Base-by-base conservation (phyloP, 768 basidiomycete genomes). In the Kwoniella europaea region DNA sequence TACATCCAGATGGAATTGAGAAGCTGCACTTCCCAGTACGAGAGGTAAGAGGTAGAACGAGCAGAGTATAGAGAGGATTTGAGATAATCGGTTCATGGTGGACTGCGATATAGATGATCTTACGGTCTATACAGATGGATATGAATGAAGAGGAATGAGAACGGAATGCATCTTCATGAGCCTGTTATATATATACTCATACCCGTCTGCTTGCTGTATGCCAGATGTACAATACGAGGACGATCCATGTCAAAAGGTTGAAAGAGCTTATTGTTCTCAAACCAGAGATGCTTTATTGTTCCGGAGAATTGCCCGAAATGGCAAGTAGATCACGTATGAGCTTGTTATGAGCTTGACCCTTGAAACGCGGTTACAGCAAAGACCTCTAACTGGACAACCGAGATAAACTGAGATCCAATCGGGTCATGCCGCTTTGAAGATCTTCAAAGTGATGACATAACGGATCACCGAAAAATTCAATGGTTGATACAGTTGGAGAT, bases 1-100 rank as follows among this genome's bases (percentile, higher is more conserved):
- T 9, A 58, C 43, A 13, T 71, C 59, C 50, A 71, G 53, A 29
- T 54, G 50, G 43, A 65, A 71, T 56, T 71, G 69, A 2, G 55
- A 62, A 1, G 63, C 69, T 22, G 63, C 63, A 46, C 44, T 59
- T 20, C 63, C 69, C 27, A 65, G 35, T 15, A 63, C 46, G 7
- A 44, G 43, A 16, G 69, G 69, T 50, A 64, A 13, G 35, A 63
- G 15, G 46, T 41, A 46, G 43, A 67, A 18, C 13, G 59, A 61
- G 22, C 41, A 61, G 59, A 61, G 5, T 2, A 61, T 1, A 22
- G 16, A 43, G 16, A 61, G 18, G 18, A 61, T 43, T 9, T 35
- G 13, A 43, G 41, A 43, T 15, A 61, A 61, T 42, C 29, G 29
- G 16, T 22, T 27, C 59, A 61, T 61, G 54, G 10, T 55, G 24